These are phyloP conservation scores for Metschnikowia proteae DNA, from an alignment of 805 yeast species.

Conservation along the genomic window DNA sequence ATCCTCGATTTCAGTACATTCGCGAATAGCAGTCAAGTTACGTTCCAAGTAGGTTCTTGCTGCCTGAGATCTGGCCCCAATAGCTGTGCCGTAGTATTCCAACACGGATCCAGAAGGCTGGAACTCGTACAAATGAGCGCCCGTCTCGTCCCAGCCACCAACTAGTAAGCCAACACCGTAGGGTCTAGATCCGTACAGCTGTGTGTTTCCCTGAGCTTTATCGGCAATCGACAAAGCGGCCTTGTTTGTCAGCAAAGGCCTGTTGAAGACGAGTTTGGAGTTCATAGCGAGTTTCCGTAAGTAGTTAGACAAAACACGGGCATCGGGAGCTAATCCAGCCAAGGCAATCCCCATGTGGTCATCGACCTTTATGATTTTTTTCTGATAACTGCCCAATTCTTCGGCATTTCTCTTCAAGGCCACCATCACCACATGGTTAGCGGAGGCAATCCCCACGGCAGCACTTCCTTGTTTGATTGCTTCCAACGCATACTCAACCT, in stretches of 20 bases:
- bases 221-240: constrained; percentile 88
- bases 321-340: constrained; percentile 98
- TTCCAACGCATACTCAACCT: constrained; percentile 76
- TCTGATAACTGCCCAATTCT: constrained; percentile 94
- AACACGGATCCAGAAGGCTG: constrained; percentile 93
- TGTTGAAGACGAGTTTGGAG: constrained; percentile 77
- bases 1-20: constrained; percentile 59
- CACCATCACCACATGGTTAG: constrained; percentile 83
- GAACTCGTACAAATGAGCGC: constrained; percentile 91
- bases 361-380: constrained; percentile 87
- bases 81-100: constrained; percentile 90
- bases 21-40: constrained; percentile 63
- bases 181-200: constrained; percentile 93
- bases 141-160: constrained; percentile 88
- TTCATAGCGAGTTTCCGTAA: constrained; percentile 89
- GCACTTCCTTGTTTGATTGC: constrained; percentile 98
- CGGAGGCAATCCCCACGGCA: constrained; percentile 88
- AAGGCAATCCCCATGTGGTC: constrained; percentile 91
- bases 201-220: constrained; percentile 96
- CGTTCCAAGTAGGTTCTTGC: constrained; percentile 95
- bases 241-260: constrained; percentile 76
- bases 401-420: constrained; percentile 96
- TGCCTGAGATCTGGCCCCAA: constrained; percentile 98
- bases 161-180: constrained; percentile 94
- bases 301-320: constrained; percentile 85